Percentiles rank a stretch among this genome's conserved stretches.
phyloP scores from a whole-genome alignment of 306 rosid genomes.

The Medicago truncatula region MtrunA17r5.0-ANR NC_053042.1:47030501-47031000 shows the following conservation, averaged over 20 bases:
- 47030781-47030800: slow-evolving; percentile 41
- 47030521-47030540: slow-evolving; percentile 64
- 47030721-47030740: slow-evolving; percentile 54
- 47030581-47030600: slow-evolving; percentile 51
- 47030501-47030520: slow-evolving; percentile 49
- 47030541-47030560: slow-evolving; percentile 75
- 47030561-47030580: slow-evolving; percentile 72
- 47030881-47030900: slow-evolving; percentile 97
- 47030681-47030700: slow-evolving; percentile 84
- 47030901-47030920: slow-evolving; percentile 80
- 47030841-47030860: slow-evolving; percentile 73
- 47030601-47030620: slow-evolving; percentile 45
- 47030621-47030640: slow-evolving; percentile 40
- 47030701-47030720: slow-evolving; percentile 98
- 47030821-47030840: slow-evolving; percentile 46
- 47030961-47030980: slow-evolving; percentile 85
- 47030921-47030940: slow-evolving; percentile 78
- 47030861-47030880: slow-evolving; percentile 95
- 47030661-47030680: slow-evolving; percentile 92
- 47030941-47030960: slow-evolving; percentile 72
- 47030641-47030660: slow-evolving; percentile 60
- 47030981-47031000: slow-evolving; percentile 64
- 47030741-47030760: slow-evolving; percentile 45
- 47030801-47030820: slow-evolving; percentile 43
- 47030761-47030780: slow-evolving; percentile 48